Percentiles rank a stretch among this genome's conserved stretches.
Conservation (phyloP, 768 basidiomycete species). For the Cubamyces sp. region DNA sequence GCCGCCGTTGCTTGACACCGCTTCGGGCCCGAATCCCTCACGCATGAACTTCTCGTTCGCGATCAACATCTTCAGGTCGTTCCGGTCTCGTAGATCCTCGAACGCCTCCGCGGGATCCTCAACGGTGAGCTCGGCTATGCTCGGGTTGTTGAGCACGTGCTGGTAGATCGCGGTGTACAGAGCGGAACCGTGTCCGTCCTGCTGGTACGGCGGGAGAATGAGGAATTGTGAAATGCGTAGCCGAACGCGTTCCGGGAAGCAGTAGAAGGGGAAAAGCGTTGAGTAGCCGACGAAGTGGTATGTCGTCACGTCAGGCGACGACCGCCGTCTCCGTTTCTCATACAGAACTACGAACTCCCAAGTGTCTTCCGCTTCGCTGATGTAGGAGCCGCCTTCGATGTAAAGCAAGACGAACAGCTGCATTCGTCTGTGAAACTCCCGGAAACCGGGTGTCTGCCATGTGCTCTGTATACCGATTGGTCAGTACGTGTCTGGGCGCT, state of each 20-base stretch:
- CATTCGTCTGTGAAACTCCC: conserved; percentile 89
- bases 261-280: conserved; percentile 94
- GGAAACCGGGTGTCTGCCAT: conserved; percentile 86
- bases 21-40: conserved; percentile 62
- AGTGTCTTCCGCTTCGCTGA: conserved; percentile 88
- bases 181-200: conserved; percentile 87
- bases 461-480: conserved; percentile 58
- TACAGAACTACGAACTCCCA: conserved; percentile 96
- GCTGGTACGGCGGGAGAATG: conserved; percentile 88
- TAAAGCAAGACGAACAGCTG: conserved; percentile 93
- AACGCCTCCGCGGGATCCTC: conserved; percentile 99
- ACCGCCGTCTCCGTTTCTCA: conserved; percentile 75
- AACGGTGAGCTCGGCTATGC: conserved; percentile 90
- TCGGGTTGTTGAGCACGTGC: conserved; percentile 63
- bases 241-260: conserved; percentile 89
- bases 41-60: conserved; percentile 64
- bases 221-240: conserved; percentile 96
- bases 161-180: conserved; percentile 88
- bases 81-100: conserved; percentile 93
- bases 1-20: conserved; percentile 27
- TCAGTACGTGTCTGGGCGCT: conserved; percentile 2
- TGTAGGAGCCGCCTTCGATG: conserved; percentile 95
- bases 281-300: conserved; percentile 97
- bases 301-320: conserved; percentile 50
- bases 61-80: conserved; percentile 83